phyloP scores from a whole-genome alignment of 345 rosid genomes.

The Pelargonium nanum region DNA sequence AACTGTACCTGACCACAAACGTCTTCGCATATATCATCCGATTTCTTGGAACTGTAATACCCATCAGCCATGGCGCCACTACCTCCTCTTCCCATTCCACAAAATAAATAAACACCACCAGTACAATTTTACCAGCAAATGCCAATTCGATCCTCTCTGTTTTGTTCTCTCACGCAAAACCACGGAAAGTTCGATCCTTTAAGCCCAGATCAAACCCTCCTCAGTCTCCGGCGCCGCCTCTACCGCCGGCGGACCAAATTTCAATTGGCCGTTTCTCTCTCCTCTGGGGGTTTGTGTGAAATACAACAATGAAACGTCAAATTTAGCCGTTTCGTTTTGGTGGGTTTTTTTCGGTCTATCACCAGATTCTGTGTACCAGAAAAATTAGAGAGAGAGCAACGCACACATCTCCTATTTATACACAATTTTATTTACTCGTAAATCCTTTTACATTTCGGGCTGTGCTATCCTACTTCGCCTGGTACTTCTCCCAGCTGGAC shows the following conservation, averaged over 20 bases:
- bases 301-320: not conserved
- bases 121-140: not conserved
- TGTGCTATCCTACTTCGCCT: not conserved
- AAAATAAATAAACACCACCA: no score
- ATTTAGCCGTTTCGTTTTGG: conserved; percentile 12
- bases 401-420: no score
- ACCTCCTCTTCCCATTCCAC: not conserved
- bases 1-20: conserved; percentile 30
- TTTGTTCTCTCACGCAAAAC: not conserved
- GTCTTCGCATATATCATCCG: conserved; percentile 28
- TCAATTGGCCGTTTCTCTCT: not conserved
- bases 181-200: not conserved
- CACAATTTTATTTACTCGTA: not conserved
- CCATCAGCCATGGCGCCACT: conserved; percentile 17
- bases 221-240: not conserved
- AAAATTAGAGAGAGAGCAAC: not conserved
- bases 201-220: not conserved
- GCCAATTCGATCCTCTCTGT: not conserved
- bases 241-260: not conserved
- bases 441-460: not conserved
- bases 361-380: not conserved
- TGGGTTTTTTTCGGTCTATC: not conserved
- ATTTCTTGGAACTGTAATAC: conserved; percentile 34
- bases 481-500: no score
- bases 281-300: not conserved